Evolutionary conservation across 2,329 filamentous ascomycete species (phyloP), one percentile per base, ranked within the genome.

Genomic region (Phaeosphaeriaceae sp.): DNA sequence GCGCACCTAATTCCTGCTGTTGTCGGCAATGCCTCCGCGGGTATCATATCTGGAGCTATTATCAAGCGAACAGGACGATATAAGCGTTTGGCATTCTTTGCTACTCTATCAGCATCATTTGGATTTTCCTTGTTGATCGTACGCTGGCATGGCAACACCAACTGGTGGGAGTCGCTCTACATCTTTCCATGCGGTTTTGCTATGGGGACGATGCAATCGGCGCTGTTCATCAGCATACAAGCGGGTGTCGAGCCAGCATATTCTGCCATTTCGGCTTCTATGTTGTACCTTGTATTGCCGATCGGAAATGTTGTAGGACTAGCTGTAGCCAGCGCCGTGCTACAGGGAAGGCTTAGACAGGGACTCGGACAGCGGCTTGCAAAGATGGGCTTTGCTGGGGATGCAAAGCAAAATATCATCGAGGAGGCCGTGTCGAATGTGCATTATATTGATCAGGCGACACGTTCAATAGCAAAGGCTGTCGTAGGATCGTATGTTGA

Each of bases 1-100:
- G 78, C 84, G 0, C 87, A 91, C 65, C 78, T 92, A 0, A 82
- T 91, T 42, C 89, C 89, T 0, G 86, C 89, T 0, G 88, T 92
- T 0, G 75, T 85, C 0, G 89, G 89, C 0, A 91, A 92, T 64
- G 85, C 89, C 0, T 58, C 86, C 0, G 89, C 88, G 1, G 88
- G 87, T 0, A 76, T 92, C 1, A 44, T 88, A 0, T 82, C 87
- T 0, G 89, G 89, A 0, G 66, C 40, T 1, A 55, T 65, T 13
- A 65, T 65, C 56, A 58, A 50, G 10, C 53, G 63, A 19, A 67
- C 65, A 11, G 71, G 71, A n/a, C 62, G 65, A 1, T 74, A 74
- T 56, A 73, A 72, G 51, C 21, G 45, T 7, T 54, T 69, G 9
- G 67, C 62, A 10, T 51, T 69, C 2, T 31, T 64, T 1, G 67